phyloP scores from a whole-genome alignment of 805 yeast species.

The Zygoascus biomembranicola region DNA sequence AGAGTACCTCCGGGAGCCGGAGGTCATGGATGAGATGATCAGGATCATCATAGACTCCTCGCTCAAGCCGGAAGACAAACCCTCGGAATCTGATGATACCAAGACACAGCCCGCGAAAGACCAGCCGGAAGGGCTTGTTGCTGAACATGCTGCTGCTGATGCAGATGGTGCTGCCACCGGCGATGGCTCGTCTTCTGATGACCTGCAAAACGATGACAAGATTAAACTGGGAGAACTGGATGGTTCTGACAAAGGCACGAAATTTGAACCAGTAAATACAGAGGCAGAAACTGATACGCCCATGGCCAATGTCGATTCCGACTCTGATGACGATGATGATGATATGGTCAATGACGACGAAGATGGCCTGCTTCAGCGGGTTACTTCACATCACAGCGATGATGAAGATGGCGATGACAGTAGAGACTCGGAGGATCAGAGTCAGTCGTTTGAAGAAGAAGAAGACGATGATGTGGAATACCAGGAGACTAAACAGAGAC shows the following conservation, averaged over 20 bases:
- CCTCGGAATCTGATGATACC: neutral
- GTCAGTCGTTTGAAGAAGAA: constrained; percentile 19
- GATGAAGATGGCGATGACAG: constrained; percentile 9
- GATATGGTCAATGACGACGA: constrained; percentile 3
- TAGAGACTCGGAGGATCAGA: constrained; percentile 19
- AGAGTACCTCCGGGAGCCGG: constrained; percentile 73
- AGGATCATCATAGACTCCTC: constrained; percentile 11
- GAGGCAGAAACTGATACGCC: neutral
- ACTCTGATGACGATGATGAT: constrained; percentile 2
- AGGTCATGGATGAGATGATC: constrained; percentile 58
- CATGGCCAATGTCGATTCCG: neutral
- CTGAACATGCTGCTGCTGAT: neutral
- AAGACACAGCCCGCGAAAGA: neutral
- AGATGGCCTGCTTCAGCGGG: neutral
- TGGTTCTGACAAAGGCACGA: neutral
- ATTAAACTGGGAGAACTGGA: neutral
- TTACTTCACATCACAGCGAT: neutral
- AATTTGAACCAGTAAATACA: neutral
- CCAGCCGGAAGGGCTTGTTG: neutral
- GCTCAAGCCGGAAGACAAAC: constrained; percentile 3
- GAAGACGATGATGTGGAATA: constrained; percentile 19
- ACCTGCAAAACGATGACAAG: neutral
- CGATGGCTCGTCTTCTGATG: neutral
- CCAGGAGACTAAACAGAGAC: constrained; percentile 25
- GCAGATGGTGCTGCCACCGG: neutral